Percentiles rank a stretch among this genome's conserved stretches.
Conservation (phyloP, 2,329 filamentous ascomycete species). For the Alternaria ventricosa region DNA sequence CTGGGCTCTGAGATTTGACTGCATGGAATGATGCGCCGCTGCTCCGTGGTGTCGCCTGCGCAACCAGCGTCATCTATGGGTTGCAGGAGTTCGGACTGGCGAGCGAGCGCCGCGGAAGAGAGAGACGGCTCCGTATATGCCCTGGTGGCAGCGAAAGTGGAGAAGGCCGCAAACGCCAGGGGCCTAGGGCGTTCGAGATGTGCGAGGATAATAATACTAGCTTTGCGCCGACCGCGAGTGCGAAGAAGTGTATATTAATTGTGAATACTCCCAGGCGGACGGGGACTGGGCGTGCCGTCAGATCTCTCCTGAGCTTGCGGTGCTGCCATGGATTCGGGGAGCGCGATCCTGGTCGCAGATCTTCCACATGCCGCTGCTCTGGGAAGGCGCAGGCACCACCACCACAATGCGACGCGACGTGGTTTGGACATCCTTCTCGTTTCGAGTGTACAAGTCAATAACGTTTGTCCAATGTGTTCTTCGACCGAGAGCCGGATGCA, state of each 20-base stretch:
- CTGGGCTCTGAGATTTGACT: conserved; percentile 57
- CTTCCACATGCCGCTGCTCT: conserved; percentile 19
- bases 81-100: conserved; percentile 21
- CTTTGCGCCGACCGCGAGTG: conserved; percentile 1
- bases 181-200: conserved; percentile 19
- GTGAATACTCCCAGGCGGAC: conserved; percentile 12
- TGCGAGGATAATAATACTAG: conserved; percentile 10
- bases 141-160: conserved; percentile 13
- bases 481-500: background rate
- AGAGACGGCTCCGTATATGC: conserved; percentile 11
- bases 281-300: conserved; percentile 3
- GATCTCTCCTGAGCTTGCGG: conserved; percentile 21
- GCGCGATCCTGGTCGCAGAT: conserved; percentile 29
- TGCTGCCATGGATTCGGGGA: conserved; percentile 17
- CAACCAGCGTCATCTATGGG: conserved; percentile 46
- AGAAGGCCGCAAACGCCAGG: conserved; percentile 33
- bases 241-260: conserved; percentile 2
- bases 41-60: conserved; percentile 33
- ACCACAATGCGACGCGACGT: background rate
- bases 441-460: background rate
- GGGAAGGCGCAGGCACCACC: background rate
- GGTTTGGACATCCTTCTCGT: background rate
- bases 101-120: conserved; percentile 30
- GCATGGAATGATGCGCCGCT: conserved; percentile 49
- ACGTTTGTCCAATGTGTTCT: background rate